phyloP scores from a whole-genome alignment of 2,329 filamentous ascomycete genomes.

The Nothomitra cinnamomea region DNA sequence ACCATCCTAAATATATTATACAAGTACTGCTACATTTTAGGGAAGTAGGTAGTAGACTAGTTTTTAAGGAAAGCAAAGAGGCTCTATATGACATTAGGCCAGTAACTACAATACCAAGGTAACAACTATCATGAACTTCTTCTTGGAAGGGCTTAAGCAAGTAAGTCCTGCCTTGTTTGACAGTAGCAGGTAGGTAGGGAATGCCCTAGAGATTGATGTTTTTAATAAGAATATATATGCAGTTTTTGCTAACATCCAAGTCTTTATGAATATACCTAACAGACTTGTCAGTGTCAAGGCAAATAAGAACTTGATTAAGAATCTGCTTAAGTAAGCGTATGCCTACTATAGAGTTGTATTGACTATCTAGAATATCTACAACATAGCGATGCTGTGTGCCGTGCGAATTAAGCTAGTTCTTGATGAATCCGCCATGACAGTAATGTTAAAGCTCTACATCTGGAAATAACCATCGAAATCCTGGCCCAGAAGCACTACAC shows the following conservation, averaged over 20 bases:
- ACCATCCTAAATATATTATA: not conserved
- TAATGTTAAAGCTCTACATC: too few relatives aligned
- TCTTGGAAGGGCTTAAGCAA: not conserved
- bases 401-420: too few relatives aligned
- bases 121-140: not conserved
- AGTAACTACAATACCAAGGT: not conserved
- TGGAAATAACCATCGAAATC: too few relatives aligned
- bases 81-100: not conserved
- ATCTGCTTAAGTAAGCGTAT: not conserved
- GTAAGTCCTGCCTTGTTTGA: not conserved
- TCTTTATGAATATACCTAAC: not conserved
- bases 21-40: not conserved
- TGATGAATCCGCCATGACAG: too few relatives aligned
- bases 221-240: not conserved
- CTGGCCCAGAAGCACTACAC: too few relatives aligned
- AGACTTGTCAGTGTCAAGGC: not conserved
- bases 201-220: not conserved
- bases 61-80: not conserved
- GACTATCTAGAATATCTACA: not conserved
- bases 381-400: too few relatives aligned
- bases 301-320: not conserved
- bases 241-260: not conserved
- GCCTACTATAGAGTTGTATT: not conserved
- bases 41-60: not conserved
- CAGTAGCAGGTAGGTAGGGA: not conserved